Conservation (phyloP, 2,329 filamentous ascomycete genomes). For the Aspergillus glaucus region DNA sequence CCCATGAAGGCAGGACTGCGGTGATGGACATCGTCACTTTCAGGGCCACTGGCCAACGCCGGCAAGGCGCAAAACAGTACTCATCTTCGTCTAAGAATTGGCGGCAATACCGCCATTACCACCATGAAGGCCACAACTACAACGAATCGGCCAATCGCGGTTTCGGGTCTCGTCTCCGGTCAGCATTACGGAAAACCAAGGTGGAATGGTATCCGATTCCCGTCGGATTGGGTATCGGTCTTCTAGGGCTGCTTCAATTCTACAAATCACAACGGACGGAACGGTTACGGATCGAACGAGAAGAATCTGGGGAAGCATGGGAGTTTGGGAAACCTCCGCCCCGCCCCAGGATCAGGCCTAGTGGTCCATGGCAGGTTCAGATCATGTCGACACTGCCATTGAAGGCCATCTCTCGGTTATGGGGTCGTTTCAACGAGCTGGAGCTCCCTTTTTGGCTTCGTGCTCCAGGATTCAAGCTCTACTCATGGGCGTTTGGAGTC, state of each 20-base stretch:
- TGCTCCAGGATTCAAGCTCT: conserved; percentile 84
- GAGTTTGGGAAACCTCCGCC: conserved; percentile 39
- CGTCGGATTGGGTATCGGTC: conserved; percentile 74
- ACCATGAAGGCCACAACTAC: conserved; percentile 32
- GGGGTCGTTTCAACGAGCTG: conserved; percentile 88
- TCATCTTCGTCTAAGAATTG: conserved; percentile 34
- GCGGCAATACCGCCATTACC: conserved; percentile 35
- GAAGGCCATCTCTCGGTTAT: conserved; percentile 81
- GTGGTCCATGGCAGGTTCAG: conserved; percentile 87
- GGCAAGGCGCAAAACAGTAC: conserved; percentile 27
- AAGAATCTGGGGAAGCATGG: conserved; percentile 33
- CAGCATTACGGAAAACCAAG: conserved; percentile 57
- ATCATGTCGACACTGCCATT: conserved; percentile 89
- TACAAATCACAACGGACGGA: conserved; percentile 61
- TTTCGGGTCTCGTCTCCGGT: conserved; percentile 52
- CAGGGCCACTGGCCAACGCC: conserved; percentile 23
- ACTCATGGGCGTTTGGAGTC: conserved; percentile 87
- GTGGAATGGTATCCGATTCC: conserved; percentile 89
- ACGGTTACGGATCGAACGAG: conserved; percentile 43
- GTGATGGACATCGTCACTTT: conserved; percentile 30
- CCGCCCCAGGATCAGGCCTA: conserved; percentile 63
- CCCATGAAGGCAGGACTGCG: conserved; percentile 16
- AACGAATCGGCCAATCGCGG: conserved; percentile 39
- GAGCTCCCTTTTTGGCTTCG: conserved; percentile 82
- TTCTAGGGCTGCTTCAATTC: conserved; percentile 76